Evolutionary conservation across 2,329 filamentous ascomycete genomes (phyloP).

Genomic region (Colletotrichum lini): DNA sequence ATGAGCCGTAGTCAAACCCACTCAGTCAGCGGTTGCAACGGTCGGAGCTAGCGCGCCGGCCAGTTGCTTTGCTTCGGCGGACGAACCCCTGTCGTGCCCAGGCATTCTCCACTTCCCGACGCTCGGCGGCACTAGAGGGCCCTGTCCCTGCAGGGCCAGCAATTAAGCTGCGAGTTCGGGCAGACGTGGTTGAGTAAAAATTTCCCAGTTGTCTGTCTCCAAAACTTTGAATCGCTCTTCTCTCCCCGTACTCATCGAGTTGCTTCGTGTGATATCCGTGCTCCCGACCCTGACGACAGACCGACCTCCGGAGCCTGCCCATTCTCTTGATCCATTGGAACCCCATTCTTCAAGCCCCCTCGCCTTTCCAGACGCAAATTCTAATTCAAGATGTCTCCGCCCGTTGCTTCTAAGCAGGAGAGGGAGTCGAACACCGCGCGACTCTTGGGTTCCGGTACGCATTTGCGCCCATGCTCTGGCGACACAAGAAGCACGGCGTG

Average conservation of each 20-base stretch:
- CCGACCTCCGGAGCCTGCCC: slow-evolving; percentile 14
- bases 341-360: neutral
- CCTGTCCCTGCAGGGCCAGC: slow-evolving; percentile 38
- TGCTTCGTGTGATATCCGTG: slow-evolving; percentile 23
- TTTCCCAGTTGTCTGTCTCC: slow-evolving; percentile 36
- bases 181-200: slow-evolving; percentile 38
- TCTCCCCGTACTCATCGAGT: slow-evolving; percentile 23
- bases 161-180: slow-evolving; percentile 40
- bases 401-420: slow-evolving; percentile 65
- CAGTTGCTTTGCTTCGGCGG: slow-evolving; percentile 22
- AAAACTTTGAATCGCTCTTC: slow-evolving; percentile 32
- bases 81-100: slow-evolving; percentile 20
- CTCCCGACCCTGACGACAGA: slow-evolving; percentile 31
- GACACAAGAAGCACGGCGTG: slow-evolving; percentile 10
- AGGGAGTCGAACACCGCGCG: slow-evolving; percentile 92
- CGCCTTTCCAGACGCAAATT: slow-evolving; percentile 24
- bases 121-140: slow-evolving; percentile 35
- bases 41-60: slow-evolving; percentile 25
- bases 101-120: slow-evolving; percentile 37
- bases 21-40: slow-evolving; percentile 3
- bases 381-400: slow-evolving; percentile 70
- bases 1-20: neutral
- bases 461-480: slow-evolving; percentile 5
- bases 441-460: slow-evolving; percentile 88
- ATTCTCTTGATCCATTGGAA: slow-evolving; percentile 25